phyloP scores from a whole-genome alignment of 2,329 filamentous ascomycete species.

The Cucurbitaria berberidis region DNA sequence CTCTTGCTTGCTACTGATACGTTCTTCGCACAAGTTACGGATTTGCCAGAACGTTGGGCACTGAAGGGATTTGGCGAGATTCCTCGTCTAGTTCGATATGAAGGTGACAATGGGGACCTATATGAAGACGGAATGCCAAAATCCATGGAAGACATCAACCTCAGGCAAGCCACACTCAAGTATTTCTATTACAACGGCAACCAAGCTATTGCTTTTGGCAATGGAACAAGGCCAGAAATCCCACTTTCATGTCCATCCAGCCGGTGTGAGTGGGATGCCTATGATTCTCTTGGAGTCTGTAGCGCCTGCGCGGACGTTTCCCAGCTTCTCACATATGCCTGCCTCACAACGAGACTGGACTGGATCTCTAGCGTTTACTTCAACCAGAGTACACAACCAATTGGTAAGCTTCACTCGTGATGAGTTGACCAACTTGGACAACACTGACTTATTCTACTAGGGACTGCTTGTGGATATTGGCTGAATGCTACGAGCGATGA shows the following conservation, averaged over 20 bases:
- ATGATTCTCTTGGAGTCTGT: conserved; percentile 28
- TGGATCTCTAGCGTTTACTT: conserved; percentile 13
- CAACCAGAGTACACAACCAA: neutral
- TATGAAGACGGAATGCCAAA: conserved; percentile 3
- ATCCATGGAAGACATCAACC: neutral
- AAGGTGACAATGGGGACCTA: conserved; percentile 4
- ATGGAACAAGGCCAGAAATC: conserved; percentile 4
- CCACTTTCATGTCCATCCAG: conserved; percentile 26
- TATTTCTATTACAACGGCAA: conserved; percentile 14
- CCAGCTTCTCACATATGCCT: conserved; percentile 18
- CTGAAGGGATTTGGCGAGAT: neutral
- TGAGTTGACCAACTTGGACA: neutral
- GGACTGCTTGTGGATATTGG: conserved; percentile 30
- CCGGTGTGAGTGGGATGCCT: conserved; percentile 25
- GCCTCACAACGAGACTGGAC: conserved; percentile 13
- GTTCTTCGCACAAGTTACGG: conserved; percentile 36
- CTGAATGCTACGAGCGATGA: conserved; percentile 22
- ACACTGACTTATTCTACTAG: neutral
- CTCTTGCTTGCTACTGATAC: conserved; percentile 28
- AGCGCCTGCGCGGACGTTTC: conserved; percentile 25
- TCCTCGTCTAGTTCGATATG: conserved; percentile 6
- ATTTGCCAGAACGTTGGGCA: conserved; percentile 4
- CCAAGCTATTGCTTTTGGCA: conserved; percentile 8
- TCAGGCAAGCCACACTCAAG: neutral
- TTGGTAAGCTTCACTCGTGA: conserved; percentile 2